Base-by-base conservation (phyloP, 1,284 basidiomycete genomes). In the Apiotrichum mycotoxinovorans region DNA sequence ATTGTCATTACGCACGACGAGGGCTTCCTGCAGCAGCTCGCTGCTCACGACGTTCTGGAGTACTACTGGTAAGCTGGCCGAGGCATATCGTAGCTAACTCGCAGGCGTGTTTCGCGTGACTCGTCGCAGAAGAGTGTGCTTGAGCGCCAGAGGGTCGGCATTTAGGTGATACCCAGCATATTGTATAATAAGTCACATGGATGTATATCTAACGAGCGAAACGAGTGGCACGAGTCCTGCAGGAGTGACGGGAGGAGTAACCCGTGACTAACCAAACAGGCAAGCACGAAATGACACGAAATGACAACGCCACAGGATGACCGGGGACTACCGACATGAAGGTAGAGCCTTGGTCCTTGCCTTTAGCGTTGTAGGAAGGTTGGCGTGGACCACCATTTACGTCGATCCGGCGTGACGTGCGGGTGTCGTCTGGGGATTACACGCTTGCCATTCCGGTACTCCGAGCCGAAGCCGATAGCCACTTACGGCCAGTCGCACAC, bases 1-100 rank as follows among this genome's bases (percentile, higher is more conserved):
- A 89, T 99, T 64, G 89, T 99, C 69, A 98, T 98, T 76, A 94
- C 91, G 1, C 93, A 97, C 74, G 93, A 97, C 78, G 93, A 97
- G 76, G 74, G 69, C 4, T 77, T 77, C 68, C 60, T 77, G 23
- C 71, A 76, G 56, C 67, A 73, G 46, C 82, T 95, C 30, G 90
- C 91, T 1, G 87, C 89, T 58, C 85, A 84, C 61, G 86, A 91
- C 64, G 89, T 92, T 25, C 87, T 96, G 82, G 91, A 95, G 65
- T 86, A 91, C 71, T 96, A 93, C 71, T 94, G 90, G 91, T 89
- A 65, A 66, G 85, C 73, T 44, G 40, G 43, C 27, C 26, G 26
- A 18, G 8, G 40, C 18, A 12, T 26, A 34, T 23, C 12, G n/a
- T n/a, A 43, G 12, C 50, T 33, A 8, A 30, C 5, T 10, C 22